A percentile compares a stretch with the other conserved stretches of the same genome.
phyloP scores from a whole-genome alignment of 2,329 filamentous ascomycete genomes.

The Talaromyces sp. region DNA sequence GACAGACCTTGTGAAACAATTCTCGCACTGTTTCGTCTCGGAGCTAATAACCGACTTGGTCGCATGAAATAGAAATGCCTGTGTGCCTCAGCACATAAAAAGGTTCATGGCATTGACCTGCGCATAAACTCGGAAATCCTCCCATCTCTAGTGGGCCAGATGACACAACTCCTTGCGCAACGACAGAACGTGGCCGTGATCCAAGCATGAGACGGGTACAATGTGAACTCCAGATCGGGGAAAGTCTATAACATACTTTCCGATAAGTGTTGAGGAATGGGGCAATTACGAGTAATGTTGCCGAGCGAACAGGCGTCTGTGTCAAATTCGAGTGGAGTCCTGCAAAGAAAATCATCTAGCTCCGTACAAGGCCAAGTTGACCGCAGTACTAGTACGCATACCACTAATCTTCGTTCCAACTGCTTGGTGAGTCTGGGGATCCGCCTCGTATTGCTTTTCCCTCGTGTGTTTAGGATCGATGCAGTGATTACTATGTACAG shows the following conservation, averaged over 20 bases:
- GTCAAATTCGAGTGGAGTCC: constrained; percentile 6
- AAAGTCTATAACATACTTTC: background rate
- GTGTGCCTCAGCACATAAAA: background rate
- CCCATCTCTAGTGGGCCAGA: background rate
- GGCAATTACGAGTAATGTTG: background rate
- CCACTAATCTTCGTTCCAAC: background rate
- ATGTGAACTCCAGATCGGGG: background rate
- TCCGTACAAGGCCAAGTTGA: background rate
- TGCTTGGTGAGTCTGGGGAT: constrained; percentile 1
- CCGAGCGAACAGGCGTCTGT: background rate
- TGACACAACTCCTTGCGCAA: background rate
- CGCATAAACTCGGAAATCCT: background rate
- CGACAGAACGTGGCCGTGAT: constrained; percentile 5
- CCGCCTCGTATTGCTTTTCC: constrained; percentile 9
- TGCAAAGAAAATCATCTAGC: constrained; percentile 11
- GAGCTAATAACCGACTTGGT: constrained; percentile 9
- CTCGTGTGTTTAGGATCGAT: constrained; percentile 2
- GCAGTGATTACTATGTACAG: background rate
- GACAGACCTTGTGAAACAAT: background rate
- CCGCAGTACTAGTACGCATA: background rate
- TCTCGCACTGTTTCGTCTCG: constrained; percentile 8
- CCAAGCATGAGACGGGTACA: constrained; percentile 1
- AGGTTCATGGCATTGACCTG: background rate
- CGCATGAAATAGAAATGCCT: background rate
- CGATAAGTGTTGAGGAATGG: background rate